Base-by-base conservation (phyloP, 1,139 yeast genomes). In the Yamadazyma songkhlaensis region DNA sequence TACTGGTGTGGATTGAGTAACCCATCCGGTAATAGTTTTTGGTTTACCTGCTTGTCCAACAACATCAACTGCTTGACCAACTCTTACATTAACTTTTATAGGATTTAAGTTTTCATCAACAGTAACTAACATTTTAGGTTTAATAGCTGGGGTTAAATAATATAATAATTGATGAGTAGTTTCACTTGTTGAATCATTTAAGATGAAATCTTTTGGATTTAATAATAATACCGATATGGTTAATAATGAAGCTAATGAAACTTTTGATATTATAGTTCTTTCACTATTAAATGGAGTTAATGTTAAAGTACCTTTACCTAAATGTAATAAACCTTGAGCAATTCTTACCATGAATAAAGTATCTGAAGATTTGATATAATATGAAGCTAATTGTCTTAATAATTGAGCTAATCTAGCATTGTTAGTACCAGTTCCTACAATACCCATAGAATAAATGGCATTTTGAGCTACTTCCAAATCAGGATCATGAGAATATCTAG, bases 11-110 rank as follows among this genome's bases (percentile, higher is more conserved):
- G 95, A 86, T 58, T 94, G 98, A 1, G 99, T 94, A 17, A 92
- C 97, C 98, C 98, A 94, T 30, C 98, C 98, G 4, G 98, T 94
- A 36, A 94, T 94, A 20, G 97, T 90, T 70, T 92, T 92, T 30
- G 98, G 98, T 54, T 88, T 88, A 68, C 99, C 98, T 0, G 97
- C 98, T 62, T 90, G 97, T 26, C 98, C 98, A 44, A 94, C 97
- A 32, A 90, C 88, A 60, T 94, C 98, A 32, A 94, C 98, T 4
- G 98, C 97, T 67, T 92, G 97, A 48, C 98, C 98, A 28, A 94
- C 97, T 57, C 98, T 80, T 7, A 92, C 98, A 52, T 89, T 92
- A 9, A 92, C 97, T 70, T 92, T 92, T 48, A 92, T 67, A 25
- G 97, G 97, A 43, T 72, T 71, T 58, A 92, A 77, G 22, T 84